Evolutionary conservation across 495 filamentous ascomycete genomes (phyloP), one percentile per base, ranked within the genome.

Genomic region (Xylaria intraflava): DNA sequence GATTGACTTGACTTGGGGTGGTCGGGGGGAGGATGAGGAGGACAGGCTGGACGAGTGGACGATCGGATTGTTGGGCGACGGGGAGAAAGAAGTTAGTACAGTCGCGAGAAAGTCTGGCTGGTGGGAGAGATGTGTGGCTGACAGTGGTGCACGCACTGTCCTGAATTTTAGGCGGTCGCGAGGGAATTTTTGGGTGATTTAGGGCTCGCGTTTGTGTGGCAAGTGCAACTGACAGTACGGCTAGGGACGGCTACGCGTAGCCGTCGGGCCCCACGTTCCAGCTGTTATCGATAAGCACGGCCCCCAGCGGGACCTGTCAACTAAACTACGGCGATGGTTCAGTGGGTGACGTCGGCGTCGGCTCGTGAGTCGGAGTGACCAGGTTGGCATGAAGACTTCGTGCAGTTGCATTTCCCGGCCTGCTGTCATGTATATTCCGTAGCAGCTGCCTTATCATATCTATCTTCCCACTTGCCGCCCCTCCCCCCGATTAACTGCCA

Each of bases 151-250:
- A 53, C 49, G 51, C 53, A 55, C 47, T 56, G 56, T 53, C 46
- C 38, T 31, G 49, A 56, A 35, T 50, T 63, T 65, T 55, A 51
- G 53, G 31, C 14, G 44, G 24, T n/a, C n/a, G n/a, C n/a, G n/a
- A 49, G 30, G 20, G 51, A 35, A 49, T 57, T 55, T 60, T 59
- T 50, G 35, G 55, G 54, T 50, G 35, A 53, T 54, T 66, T 66
- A 66, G 64, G 64, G 64, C 58, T 64, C 46, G 41, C 46, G 48
- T 49, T 64, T 66, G 61, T 66, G 64, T 58, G 61, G 53, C 49
- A 30, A 36, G 4, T 4, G 27, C 9, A 29, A 29, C n/a, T n/a
- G n/a, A n/a, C n/a, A 29, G 27, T 29, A 29, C 27, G n/a, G n/a
- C n/a, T n/a, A n/a, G n/a, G n/a, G n/a, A n/a, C n/a, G n/a, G n/a